These are phyloP conservation scores for Rauvolfia tetraphylla DNA, from an alignment of 257 asterid species.

Conservation along the genomic window DNA sequence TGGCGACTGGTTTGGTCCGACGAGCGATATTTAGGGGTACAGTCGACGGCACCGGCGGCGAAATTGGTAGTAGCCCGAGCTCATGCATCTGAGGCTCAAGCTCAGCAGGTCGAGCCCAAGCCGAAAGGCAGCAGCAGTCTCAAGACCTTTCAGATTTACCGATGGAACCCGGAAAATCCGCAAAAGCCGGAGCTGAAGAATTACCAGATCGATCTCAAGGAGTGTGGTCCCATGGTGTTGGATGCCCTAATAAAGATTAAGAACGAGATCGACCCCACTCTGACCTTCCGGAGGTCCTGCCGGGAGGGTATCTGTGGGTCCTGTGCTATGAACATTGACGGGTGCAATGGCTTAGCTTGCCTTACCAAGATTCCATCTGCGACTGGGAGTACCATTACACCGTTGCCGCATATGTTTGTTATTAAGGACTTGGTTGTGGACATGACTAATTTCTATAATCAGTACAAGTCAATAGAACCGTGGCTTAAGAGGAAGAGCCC, in stretches of 20 bases:
- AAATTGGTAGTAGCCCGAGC: constrained; percentile 35
- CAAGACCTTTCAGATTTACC: constrained; percentile 90
- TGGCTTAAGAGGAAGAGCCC: constrained; percentile 89
- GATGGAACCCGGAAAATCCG: constrained; percentile 85
- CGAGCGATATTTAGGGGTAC: constrained; percentile 63
- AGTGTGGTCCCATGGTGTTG: constrained; percentile 89
- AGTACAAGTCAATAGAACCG: constrained; percentile 93
- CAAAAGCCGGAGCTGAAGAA: constrained; percentile 64
- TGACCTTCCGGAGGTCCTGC: constrained; percentile 90
- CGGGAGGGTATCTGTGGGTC: constrained; percentile 99
- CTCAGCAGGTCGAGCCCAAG: constrained; percentile 42
- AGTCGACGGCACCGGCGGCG: constrained; percentile 44
- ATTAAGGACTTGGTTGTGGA: constrained; percentile 95
- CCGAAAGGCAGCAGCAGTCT: constrained; percentile 29
- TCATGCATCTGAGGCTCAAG: constrained; percentile 59
- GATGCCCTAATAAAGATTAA: constrained; percentile 91
- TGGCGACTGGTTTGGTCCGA: constrained; percentile 81
- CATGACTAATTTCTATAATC: constrained; percentile 89
- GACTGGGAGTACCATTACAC: constrained; percentile 50
- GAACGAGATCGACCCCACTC: constrained; percentile 81
- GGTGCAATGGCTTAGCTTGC: constrained; percentile 81
- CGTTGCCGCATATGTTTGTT: constrained; percentile 95
- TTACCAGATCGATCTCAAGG: constrained; percentile 72
- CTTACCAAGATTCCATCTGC: constrained; percentile 65
- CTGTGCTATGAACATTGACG: constrained; percentile 94